These are phyloP conservation scores for Sabuloglossum arenarium DNA, from an alignment of 495 filamentous ascomycete species.

Conservation along the genomic window DNA sequence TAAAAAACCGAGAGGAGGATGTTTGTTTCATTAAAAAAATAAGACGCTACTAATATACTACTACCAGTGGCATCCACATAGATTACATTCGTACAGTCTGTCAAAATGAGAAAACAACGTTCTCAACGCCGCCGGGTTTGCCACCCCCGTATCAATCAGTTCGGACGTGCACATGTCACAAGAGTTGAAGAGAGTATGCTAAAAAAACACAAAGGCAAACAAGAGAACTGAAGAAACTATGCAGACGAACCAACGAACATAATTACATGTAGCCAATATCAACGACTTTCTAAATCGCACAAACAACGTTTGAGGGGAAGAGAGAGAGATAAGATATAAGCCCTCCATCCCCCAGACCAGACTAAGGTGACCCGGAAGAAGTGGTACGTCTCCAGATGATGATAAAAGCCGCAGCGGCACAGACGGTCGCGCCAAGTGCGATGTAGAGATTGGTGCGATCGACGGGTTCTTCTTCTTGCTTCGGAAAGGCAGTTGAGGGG, in stretches of 20 bases:
- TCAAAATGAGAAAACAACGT: background rate
- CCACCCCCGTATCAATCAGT: no score
- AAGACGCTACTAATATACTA: background rate
- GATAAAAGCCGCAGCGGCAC: conserved; percentile 59
- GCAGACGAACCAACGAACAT: no score
- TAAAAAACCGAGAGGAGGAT: background rate
- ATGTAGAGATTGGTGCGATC: conserved; percentile 75
- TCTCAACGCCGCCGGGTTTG: no score
- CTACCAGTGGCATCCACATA: no score
- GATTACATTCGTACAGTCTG: no score
- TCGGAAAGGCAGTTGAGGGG: conserved; percentile 72
- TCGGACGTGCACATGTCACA: no score
- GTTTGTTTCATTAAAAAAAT: background rate
- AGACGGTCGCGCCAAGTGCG: conserved; percentile 59
- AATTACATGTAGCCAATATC: no score
- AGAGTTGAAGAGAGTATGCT: no score
- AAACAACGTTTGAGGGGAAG: background rate
- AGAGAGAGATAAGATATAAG: background rate
- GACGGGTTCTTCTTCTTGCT: conserved; percentile 57
- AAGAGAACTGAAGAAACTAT: no score
- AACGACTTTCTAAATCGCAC: no score
- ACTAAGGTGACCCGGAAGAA: background rate
- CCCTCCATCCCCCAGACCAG: no score
- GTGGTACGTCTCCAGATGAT: conserved; percentile 42
- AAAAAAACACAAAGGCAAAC: no score